Percentiles rank a stretch among this genome's conserved stretches.
Conservation (phyloP, 768 basidiomycete species). For the Rhodosporidiobolus sp. region DNA sequence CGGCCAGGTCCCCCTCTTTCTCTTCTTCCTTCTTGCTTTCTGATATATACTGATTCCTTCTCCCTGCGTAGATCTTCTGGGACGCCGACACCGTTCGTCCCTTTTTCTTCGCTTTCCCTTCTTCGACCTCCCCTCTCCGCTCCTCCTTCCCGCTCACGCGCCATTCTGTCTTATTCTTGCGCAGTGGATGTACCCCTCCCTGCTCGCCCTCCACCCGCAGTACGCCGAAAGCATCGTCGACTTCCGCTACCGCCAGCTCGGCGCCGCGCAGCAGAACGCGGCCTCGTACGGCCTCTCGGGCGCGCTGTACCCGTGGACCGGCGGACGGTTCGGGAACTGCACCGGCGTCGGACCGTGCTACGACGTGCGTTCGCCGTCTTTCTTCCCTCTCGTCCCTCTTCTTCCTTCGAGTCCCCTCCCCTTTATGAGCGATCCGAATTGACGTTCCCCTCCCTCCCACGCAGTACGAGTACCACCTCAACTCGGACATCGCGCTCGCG, state of each 20-base stretch:
- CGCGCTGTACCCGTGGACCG: conserved; percentile 36
- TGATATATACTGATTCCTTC: neutral
- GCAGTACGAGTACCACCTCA: conserved; percentile 34
- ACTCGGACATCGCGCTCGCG: conserved; percentile 33
- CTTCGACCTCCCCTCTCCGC: neutral
- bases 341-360: conserved; percentile 22
- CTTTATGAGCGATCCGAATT: neutral
- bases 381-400: neutral
- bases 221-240: conserved; percentile 31
- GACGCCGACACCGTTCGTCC: conserved; percentile 11
- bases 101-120: neutral
- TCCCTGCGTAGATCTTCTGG: conserved; percentile 27
- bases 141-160: neutral
- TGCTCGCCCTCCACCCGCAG: conserved; percentile 13
- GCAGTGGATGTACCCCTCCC: neutral
- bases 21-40: neutral
- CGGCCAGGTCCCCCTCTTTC: conserved; percentile 1
- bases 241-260: conserved; percentile 36
- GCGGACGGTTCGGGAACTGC: conserved; percentile 28
- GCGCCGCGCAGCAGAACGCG: conserved; percentile 30
- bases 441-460: too few species aligned
- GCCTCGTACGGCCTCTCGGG: conserved; percentile 5
- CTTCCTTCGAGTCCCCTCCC: too few species aligned
- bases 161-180: neutral
- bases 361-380: neutral